Conservation (phyloP, 2,329 filamentous ascomycete species). For the Colletotrichum limetticola region DNA sequence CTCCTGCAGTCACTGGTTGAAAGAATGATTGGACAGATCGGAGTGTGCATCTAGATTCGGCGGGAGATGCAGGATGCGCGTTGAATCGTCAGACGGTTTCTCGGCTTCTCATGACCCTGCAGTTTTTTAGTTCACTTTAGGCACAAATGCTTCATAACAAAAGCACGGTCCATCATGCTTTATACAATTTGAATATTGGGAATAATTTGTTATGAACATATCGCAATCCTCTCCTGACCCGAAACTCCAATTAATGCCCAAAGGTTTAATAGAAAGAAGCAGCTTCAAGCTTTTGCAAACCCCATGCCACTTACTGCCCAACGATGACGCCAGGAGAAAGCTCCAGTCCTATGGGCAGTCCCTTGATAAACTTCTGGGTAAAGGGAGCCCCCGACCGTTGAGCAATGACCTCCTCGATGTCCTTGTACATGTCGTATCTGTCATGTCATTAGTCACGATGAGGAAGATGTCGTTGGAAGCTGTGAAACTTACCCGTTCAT, state of each 20-base stretch:
- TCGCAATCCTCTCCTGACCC: background rate
- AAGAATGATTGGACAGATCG: background rate
- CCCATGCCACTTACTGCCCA: conserved; percentile 21
- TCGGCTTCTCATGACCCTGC: background rate
- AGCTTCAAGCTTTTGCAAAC: background rate
- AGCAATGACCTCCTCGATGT: conserved; percentile 62
- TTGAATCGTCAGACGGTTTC: background rate
- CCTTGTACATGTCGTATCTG: conserved; percentile 69
- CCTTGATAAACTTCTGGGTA: conserved; percentile 50
- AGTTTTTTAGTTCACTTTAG: background rate
- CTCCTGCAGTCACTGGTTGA: background rate
- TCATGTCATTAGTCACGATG: background rate
- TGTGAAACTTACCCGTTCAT: conserved; percentile 69
- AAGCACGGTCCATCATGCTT: background rate
- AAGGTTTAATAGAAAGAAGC: background rate
- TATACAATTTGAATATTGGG: background rate
- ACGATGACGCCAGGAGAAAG: conserved; percentile 60
- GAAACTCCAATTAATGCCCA: conserved; percentile 1
- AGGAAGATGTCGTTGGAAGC: background rate
- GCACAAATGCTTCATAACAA: background rate
- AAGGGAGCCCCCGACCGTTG: conserved; percentile 46
- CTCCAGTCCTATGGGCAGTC: conserved; percentile 58
- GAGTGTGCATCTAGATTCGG: background rate
- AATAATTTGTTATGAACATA: background rate
- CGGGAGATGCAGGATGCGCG: background rate